Evolutionary conservation across 805 yeast species (phyloP).

Genomic region (Yarrowia divulgata): DNA sequence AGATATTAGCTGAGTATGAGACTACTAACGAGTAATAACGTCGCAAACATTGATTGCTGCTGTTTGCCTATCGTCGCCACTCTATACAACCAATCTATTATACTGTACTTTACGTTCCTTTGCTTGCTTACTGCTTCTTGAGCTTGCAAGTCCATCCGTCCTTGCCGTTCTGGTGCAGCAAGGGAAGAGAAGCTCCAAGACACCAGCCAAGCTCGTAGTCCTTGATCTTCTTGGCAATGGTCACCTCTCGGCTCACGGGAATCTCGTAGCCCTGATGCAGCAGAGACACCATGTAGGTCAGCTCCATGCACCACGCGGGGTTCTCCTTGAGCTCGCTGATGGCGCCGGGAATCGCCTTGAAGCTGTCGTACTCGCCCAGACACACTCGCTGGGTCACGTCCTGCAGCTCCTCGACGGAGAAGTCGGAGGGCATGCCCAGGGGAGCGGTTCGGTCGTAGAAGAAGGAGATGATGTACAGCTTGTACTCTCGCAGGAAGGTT

Average conservation of each 20-base stretch:
- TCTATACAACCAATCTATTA: conserved; percentile 13
- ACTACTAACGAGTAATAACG: too few relatives aligned
- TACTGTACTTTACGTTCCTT: not conserved
- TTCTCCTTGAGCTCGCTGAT: conserved; percentile 70
- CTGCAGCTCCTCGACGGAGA: conserved; percentile 81
- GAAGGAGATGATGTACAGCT: conserved; percentile 89
- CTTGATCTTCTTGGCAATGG: conserved; percentile 88
- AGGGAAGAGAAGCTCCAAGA: conserved; percentile 94
- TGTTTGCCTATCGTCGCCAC: too few relatives aligned
- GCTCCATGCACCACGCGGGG: conserved; percentile 94
- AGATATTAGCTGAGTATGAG: too few relatives aligned
- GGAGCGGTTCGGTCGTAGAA: conserved; percentile 95
- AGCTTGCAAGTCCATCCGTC: conserved; percentile 43
- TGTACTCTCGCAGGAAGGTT: conserved; percentile 75
- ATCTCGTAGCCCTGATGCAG: conserved; percentile 97
- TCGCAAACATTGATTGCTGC: too few relatives aligned
- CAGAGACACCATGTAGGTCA: conserved; percentile 87
- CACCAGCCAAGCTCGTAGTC: conserved; percentile 98
- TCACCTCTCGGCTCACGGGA: conserved; percentile 86
- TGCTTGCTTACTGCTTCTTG: conserved; percentile 4
- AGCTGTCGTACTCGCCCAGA: conserved; percentile 81
- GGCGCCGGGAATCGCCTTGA: conserved; percentile 72
- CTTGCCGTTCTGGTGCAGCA: conserved; percentile 57
- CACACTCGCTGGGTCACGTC: conserved; percentile 87
- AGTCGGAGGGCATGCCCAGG: conserved; percentile 90